phyloP scores from a whole-genome alignment of 2,329 filamentous ascomycete genomes.

The Herpotrichia juniperi region DNA sequence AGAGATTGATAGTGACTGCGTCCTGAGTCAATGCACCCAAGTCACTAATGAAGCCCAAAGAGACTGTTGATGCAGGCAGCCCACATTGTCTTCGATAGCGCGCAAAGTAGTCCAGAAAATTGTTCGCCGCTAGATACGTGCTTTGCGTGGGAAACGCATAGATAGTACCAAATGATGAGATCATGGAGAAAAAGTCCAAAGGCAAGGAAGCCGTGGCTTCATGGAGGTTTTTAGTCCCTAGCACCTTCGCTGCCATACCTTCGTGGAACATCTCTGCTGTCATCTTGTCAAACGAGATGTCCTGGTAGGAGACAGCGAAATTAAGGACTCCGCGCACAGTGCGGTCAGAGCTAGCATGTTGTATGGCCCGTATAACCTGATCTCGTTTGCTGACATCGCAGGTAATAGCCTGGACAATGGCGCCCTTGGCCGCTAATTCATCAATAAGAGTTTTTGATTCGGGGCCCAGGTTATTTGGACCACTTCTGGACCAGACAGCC shows the following conservation, averaged over 20 bases:
- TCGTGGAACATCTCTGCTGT: conserved; percentile 1
- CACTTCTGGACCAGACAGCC: conserved; percentile 14
- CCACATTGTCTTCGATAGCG: conserved; percentile 17
- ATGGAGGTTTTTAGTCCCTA: conserved; percentile 34
- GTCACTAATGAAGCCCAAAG: conserved; percentile 32
- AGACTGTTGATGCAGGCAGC: conserved; percentile 21
- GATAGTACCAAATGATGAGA: conserved; percentile 20
- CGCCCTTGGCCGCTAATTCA: not conserved
- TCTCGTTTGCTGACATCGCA: conserved; percentile 15
- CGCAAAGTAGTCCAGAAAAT: conserved; percentile 28
- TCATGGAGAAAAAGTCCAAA: conserved; percentile 37
- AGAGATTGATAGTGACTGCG: conserved; percentile 4
- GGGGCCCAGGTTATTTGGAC: not conserved
- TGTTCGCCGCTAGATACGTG: conserved; percentile 28
- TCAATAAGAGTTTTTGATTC: conserved; percentile 6
- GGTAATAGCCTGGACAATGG: not conserved
- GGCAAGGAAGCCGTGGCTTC: conserved; percentile 6
- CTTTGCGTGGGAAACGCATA: conserved; percentile 20
- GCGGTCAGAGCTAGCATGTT: not conserved
- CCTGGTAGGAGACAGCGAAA: conserved; percentile 12
- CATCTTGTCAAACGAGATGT: conserved; percentile 12
- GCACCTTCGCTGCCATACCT: conserved; percentile 27
- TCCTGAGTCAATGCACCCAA: conserved; percentile 18
- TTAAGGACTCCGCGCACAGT: conserved; percentile 22
- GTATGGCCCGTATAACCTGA: conserved; percentile 7